phyloP scores from a whole-genome alignment of 1,284 basidiomycete species.

The Macrocystidia cucumis region DNA sequence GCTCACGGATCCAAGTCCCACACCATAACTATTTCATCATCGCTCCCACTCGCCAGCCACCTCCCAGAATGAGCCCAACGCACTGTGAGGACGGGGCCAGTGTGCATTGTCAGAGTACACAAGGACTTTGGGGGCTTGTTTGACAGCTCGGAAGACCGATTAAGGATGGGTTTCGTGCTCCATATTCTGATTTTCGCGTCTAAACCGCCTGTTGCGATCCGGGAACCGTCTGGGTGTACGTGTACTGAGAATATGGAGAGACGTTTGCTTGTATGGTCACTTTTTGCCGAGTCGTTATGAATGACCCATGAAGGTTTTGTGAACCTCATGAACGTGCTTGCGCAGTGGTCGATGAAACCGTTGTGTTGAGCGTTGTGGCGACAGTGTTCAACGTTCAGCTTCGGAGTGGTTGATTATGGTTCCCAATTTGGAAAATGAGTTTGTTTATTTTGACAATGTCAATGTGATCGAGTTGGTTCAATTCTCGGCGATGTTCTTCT shows the following conservation, averaged over 20 bases:
- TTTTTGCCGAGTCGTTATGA: slow-evolving; percentile 50
- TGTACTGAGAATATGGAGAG: slow-evolving; percentile 89
- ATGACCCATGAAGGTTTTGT: slow-evolving; percentile 74
- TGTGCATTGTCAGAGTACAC: slow-evolving; percentile 90
- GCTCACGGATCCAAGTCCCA: slow-evolving; percentile 96
- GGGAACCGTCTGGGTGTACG: slow-evolving; percentile 93
- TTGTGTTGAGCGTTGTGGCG: too few species aligned
- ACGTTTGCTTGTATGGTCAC: slow-evolving; percentile 51
- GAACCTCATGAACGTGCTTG: slow-evolving; percentile 46
- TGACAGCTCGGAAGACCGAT: slow-evolving; percentile 62
- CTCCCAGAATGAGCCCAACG: slow-evolving; percentile 93
- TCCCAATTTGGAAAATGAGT: too few species aligned
- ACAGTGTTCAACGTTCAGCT: too few species aligned
- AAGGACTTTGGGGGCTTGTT: slow-evolving; percentile 80
- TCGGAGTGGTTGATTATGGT: too few species aligned
- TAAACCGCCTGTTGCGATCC: slow-evolving; percentile 93
- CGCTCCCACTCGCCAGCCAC: slow-evolving; percentile 94
- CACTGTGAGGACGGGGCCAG: slow-evolving; percentile 90
- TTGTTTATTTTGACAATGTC: too few species aligned
- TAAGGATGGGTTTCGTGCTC: slow-evolving; percentile 91
- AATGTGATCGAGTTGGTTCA: too few species aligned
- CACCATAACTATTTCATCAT: slow-evolving; percentile 93
- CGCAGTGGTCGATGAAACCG: not conserved
- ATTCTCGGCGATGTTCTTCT: too few species aligned
- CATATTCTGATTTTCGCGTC: slow-evolving; percentile 97